phyloP scores from a whole-genome alignment of 306 rosid genomes.

The Mucuna pruriens region DNA sequence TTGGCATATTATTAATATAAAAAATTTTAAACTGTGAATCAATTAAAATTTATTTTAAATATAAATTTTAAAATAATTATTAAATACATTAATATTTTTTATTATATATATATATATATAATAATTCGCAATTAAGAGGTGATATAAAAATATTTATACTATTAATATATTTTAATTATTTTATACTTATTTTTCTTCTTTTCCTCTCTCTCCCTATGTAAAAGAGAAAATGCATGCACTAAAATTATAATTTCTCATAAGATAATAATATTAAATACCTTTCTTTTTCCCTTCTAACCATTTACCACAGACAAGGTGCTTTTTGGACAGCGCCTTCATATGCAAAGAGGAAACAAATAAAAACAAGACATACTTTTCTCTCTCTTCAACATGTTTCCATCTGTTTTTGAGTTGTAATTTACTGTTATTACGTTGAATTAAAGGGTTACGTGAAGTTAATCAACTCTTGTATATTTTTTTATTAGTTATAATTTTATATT shows the following conservation, averaged over 20 bases:
- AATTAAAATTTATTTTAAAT: not conserved
- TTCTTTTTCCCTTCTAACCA: slow-evolving; percentile 29
- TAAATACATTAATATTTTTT: no score
- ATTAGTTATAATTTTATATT: not conserved
- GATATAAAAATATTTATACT: not conserved
- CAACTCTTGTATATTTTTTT: not conserved
- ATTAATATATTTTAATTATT: not conserved
- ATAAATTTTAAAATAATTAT: not conserved
- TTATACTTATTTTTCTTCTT: not conserved
- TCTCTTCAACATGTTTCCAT: slow-evolving; percentile 45
- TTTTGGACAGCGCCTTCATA: slow-evolving; percentile 44
- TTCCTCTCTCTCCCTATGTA: not conserved
- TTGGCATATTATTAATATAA: not conserved
- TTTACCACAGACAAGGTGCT: slow-evolving; percentile 38
- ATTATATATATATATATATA: no score
- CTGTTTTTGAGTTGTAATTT: slow-evolving; percentile 40
- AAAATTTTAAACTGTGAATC: no score
- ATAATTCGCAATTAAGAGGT: not conserved
- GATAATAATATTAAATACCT: slow-evolving; percentile 39
- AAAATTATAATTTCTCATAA: not conserved
- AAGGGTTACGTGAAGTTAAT: slow-evolving; percentile 25
- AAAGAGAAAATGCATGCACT: not conserved
- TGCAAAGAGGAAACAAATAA: slow-evolving; percentile 40
- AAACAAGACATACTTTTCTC: slow-evolving; percentile 42
- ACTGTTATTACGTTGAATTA: slow-evolving; percentile 29